Base-by-base conservation (phyloP, 2,329 filamentous ascomycete species). In the Blastomyces parvus region DNA sequence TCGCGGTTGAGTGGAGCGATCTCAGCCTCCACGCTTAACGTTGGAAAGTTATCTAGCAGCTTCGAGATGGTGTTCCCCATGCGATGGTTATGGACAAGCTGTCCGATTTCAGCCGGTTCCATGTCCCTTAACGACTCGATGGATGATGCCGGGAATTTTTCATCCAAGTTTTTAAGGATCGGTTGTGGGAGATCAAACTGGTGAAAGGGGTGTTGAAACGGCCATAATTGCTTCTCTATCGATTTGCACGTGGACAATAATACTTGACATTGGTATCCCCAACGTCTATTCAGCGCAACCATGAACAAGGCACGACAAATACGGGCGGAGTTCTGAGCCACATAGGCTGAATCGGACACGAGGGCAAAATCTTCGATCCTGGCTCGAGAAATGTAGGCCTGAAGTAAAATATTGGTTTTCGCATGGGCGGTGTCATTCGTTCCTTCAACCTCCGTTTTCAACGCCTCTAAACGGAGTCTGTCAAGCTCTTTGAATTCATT, bases 221-320 rank as follows among this genome's bases (percentile, higher is more conserved):
- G 87, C 94, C 94, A 99, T 13, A 96, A 87, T 64, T 91, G 88
- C 77, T 91, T 96, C 77, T 99, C 95, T 63, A 99, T 97, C 0
- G 94, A 96, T 77, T 97, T 97, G 75, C 92, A 95, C 67, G 99
- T 81, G 0, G 91, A 95, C 53, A 99, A 79, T 40, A 99, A 79
- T 0, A 97, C 91, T 48, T 95, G 82, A 68, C 95, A 99, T 74
- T 97, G 91, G 69, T 96, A 89, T 0, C 95, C 94, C 94, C 94
- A 99, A 68, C 91, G 85, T 64, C 94, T 84, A 74, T 97, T 97
- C 60, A 99, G 80, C 1, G 94, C 93, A 70, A 99, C 93, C 91
- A 97, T 96, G 76, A 99, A 99, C 19, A 99, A 78, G 2, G 95
- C 91, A 66, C 95, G 84, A 71, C 92, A 97, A 64, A 99, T 99